phyloP scores from a whole-genome alignment of 306 rosid species.

The Psophocarpus tetragonolobus region DNA sequence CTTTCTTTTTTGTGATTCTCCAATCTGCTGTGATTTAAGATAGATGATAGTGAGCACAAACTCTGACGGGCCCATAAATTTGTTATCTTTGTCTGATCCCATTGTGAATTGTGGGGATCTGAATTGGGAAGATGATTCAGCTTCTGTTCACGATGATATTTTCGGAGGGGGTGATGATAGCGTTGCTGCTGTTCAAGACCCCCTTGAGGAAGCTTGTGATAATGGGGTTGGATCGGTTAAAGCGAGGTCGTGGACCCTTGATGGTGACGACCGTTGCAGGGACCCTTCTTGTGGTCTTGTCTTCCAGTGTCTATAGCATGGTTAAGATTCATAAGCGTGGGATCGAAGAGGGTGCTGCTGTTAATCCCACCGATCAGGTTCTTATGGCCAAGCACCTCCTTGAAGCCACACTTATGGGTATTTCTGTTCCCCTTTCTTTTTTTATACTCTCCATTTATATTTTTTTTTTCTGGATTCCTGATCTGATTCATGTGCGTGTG shows the following conservation, averaged over 20 bases:
- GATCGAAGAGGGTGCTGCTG: constrained; percentile 56
- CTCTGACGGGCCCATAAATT: not conserved
- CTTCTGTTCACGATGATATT: constrained; percentile 61
- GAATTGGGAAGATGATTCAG: constrained; percentile 58
- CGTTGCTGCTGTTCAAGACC: constrained; percentile 68
- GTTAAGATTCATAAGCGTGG: constrained; percentile 60
- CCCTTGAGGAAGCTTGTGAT: constrained; percentile 83
- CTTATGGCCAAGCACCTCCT: constrained; percentile 84
- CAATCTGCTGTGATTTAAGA: not conserved
- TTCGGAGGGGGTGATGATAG: constrained; percentile 59
- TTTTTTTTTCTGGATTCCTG: not conserved
- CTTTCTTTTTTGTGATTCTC: not conserved
- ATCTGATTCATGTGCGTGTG: not conserved
- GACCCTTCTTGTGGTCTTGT: constrained; percentile 54
- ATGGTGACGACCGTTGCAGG: constrained; percentile 76
- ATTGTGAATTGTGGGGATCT: constrained; percentile 32
- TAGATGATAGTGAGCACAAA: constrained; percentile 28
- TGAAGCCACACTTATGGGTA: constrained; percentile 94
- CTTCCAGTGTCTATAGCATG: constrained; percentile 60
- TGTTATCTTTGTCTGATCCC: not conserved
- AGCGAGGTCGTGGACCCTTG: constrained; percentile 81
- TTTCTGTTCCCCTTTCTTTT: not conserved
- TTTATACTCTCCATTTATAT: not conserved
- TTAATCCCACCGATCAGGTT: constrained; percentile 92
- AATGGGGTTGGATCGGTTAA: constrained; percentile 71